A percentile compares a stretch with the other conserved stretches of the same genome.
These are phyloP conservation scores for Annulohypoxylon moriforme DNA, from an alignment of 495 filamentous ascomycete species.

Conservation along the genomic window DNA sequence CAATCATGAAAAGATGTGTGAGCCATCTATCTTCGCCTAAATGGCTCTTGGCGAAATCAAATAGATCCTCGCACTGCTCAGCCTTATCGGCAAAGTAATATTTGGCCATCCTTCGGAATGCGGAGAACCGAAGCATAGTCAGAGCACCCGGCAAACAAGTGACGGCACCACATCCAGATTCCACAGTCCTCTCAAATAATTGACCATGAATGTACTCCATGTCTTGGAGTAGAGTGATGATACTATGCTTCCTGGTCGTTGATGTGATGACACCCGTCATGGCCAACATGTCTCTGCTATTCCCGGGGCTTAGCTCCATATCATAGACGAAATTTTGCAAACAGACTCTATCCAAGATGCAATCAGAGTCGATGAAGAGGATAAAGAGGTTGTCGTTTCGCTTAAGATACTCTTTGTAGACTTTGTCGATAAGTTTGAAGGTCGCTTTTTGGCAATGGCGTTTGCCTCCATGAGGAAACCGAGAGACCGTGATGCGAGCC, in stretches of 20 bases:
- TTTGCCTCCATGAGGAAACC: conserved; percentile 95
- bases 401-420: conserved; percentile 90
- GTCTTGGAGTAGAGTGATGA: conserved; percentile 94
- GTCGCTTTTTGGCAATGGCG: conserved; percentile 93
- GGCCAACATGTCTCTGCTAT: conserved; percentile 91
- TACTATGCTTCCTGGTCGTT: conserved; percentile 86
- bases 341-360: conserved; percentile 91
- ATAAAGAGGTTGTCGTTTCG: conserved; percentile 94
- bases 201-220: conserved; percentile 99
- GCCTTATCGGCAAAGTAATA: conserved; percentile 99
- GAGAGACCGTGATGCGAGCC: conserved; percentile 88
- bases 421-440: conserved; percentile 93
- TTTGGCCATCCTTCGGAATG: conserved; percentile 96
- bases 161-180: conserved; percentile 94
- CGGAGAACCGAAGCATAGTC: conserved; percentile 95
- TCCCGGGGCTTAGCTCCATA: conserved; percentile 97
- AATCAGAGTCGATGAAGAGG: conserved; percentile 98
- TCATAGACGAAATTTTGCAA: conserved; percentile 99
- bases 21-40: conserved; percentile 97
- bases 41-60: conserved; percentile 96
- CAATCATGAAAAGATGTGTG: conserved; percentile 99
- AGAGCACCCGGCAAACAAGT: conserved; percentile 95
- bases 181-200: conserved; percentile 95
- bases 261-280: conserved; percentile 99
- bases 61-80: conserved; percentile 94